These are phyloP conservation scores for Lanmaoa pseudosensibilis DNA, from an alignment of 768 basidiomycete species.

Conservation along the genomic window DNA sequence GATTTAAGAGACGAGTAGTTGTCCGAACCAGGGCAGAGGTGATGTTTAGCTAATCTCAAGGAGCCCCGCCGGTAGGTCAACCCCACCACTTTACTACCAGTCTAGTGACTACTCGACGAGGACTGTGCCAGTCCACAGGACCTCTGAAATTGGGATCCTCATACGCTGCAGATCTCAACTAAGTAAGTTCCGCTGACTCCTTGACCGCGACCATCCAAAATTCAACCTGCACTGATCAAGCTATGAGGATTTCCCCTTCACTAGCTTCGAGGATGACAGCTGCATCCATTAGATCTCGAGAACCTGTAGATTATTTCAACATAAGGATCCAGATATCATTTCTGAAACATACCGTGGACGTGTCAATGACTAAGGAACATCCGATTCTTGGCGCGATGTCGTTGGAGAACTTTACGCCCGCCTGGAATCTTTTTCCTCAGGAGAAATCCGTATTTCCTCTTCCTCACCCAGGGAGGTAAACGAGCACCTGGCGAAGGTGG, in stretches of 20 bases:
- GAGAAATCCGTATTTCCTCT: conserved; percentile 91
- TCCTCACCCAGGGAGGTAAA: too few relatives aligned
- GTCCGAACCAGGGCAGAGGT: too few relatives aligned
- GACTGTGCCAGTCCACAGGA: too few relatives aligned
- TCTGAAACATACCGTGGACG: conserved; percentile 11
- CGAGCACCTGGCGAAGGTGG: too few relatives aligned
- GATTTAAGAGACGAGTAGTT: too few relatives aligned
- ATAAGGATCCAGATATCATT: background rate
- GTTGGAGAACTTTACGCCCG: conserved; percentile 70
- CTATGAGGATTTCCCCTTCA: background rate
- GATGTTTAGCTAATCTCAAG: too few relatives aligned
- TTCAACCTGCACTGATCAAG: background rate
- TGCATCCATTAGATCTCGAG: background rate
- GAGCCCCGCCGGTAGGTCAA: too few relatives aligned
- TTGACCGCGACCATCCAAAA: background rate
- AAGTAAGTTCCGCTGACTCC: background rate
- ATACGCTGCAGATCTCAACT: background rate
- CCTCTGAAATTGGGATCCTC: background rate
- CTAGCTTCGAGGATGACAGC: background rate
- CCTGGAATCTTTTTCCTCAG: conserved; percentile 64
- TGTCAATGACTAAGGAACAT: conserved; percentile 76
- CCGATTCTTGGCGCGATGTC: conserved; percentile 74
- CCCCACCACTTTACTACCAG: too few relatives aligned
- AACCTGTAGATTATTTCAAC: background rate
- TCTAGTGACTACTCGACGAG: too few relatives aligned